Percentiles rank a stretch among this genome's conserved stretches.
phyloP scores from a whole-genome alignment of 2,329 filamentous ascomycete species.

The Aspergillus transmontanensis region DNA sequence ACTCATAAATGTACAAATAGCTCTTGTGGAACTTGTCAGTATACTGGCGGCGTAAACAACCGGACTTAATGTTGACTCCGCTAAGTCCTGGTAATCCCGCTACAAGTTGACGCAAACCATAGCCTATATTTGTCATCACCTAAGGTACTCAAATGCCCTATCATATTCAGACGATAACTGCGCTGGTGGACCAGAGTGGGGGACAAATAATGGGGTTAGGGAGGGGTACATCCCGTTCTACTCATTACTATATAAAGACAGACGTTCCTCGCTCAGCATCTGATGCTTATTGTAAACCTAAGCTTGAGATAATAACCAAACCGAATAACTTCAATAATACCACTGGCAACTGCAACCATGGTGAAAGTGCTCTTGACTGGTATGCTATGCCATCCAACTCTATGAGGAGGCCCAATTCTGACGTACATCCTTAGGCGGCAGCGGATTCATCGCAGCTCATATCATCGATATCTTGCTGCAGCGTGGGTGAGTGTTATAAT shows the following conservation, averaged over 20 bases:
- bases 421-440: constrained; percentile 50
- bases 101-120: constrained; percentile 5
- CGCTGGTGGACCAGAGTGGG: constrained; percentile 9
- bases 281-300: neutral
- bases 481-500: constrained; percentile 42
- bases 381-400: constrained; percentile 27
- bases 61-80: constrained; percentile 1
- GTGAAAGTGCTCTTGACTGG: constrained; percentile 44
- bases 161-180: constrained; percentile 9
- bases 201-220: constrained; percentile 9
- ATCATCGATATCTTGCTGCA: constrained; percentile 62
- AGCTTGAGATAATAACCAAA: neutral
- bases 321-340: neutral
- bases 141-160: constrained; percentile 5
- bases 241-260: neutral
- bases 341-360: constrained; percentile 26
- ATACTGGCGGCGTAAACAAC: neutral
- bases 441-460: constrained; percentile 68
- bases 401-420: constrained; percentile 8
- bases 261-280: neutral
- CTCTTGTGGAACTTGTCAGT: neutral
- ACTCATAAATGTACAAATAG: neutral
- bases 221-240: constrained; percentile 1
- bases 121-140: constrained; percentile 13
- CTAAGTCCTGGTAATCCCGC: constrained; percentile 1